A percentile compares a stretch with the other conserved stretches of the same genome.
These are phyloP conservation scores for Picochlorum costavermella DNA, from an alignment of 139 green algal species.

Conservation along the genomic window DNA sequence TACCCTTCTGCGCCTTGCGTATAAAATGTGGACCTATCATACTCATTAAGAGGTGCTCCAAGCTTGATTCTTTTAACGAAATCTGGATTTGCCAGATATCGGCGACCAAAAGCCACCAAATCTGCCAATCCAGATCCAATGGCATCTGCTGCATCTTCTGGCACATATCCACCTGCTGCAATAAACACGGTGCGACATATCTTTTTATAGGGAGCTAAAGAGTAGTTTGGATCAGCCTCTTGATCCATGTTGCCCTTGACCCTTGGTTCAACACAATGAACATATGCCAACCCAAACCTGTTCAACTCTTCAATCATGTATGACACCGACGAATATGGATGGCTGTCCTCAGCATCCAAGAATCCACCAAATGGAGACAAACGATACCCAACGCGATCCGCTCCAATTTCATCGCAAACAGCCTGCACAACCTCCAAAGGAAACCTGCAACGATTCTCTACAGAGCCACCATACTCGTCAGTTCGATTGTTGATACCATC, in stretches of 20 bases:
- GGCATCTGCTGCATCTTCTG: slow-evolving; percentile 30
- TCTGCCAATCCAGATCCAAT: slow-evolving; percentile 39
- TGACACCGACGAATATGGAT: slow-evolving; percentile 33
- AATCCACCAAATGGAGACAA: slow-evolving; percentile 59
- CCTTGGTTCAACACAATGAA: slow-evolving; percentile 42
- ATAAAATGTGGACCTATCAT: slow-evolving; percentile 75
- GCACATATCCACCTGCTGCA: slow-evolving; percentile 54
- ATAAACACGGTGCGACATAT: slow-evolving; percentile 52
- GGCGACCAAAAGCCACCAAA: slow-evolving; percentile 23
- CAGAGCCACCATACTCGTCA: slow-evolving; percentile 29
- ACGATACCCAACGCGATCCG: slow-evolving; percentile 56
- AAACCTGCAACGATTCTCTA: slow-evolving; percentile 37
- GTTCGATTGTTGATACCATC: slow-evolving; percentile 33
- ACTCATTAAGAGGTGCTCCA: slow-evolving; percentile 57
- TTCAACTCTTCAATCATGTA: slow-evolving; percentile 66
- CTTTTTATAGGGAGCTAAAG: slow-evolving; percentile 48
- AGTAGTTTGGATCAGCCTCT: slow-evolving; percentile 7
- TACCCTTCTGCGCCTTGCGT: slow-evolving; percentile 50
- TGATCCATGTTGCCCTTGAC: slow-evolving; percentile 26
- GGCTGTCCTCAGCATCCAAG: slow-evolving; percentile 22
- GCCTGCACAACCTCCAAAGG: slow-evolving; percentile 27
- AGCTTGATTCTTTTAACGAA: slow-evolving; percentile 46
- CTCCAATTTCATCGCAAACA: slow-evolving; percentile 21
- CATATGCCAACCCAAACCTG: slow-evolving; percentile 6
- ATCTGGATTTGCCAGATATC: slow-evolving; percentile 70